Conservation (phyloP, 2,329 filamentous ascomycete species). For the Catunica adiposa region DNA sequence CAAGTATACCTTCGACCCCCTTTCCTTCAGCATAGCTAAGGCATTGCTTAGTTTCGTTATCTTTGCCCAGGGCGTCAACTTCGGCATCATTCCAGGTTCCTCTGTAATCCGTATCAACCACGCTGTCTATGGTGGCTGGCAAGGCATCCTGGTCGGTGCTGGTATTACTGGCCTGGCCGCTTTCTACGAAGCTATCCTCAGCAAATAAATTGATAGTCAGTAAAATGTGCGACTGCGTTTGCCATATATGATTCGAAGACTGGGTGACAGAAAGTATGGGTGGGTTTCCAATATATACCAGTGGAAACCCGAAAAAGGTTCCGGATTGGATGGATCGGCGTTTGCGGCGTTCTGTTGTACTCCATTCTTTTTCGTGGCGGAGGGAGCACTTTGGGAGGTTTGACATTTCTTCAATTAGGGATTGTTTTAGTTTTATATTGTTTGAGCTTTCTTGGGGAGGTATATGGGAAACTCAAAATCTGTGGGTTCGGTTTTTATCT, state of each 20-base stretch:
- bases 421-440: too few species aligned
- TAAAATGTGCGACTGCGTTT: not conserved
- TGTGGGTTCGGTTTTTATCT: too few species aligned
- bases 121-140: conserved; percentile 55
- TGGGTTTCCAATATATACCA: not conserved
- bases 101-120: conserved; percentile 47
- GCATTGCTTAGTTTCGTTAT: conserved; percentile 67
- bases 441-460: too few species aligned
- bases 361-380: not conserved
- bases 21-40: conserved; percentile 83
- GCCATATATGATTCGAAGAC: not conserved
- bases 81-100: conserved; percentile 40
- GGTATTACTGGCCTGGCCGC: conserved; percentile 52
- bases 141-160: conserved; percentile 50
- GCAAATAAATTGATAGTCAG: conserved; percentile 32
- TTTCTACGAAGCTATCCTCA: conserved; percentile 63
- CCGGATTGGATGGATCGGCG: not conserved
- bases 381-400: not conserved
- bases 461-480: too few species aligned
- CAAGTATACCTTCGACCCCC: conserved; percentile 56
- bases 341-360: conserved; percentile 1
- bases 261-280: not conserved
- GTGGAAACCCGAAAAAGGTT: not conserved
- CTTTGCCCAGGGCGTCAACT: conserved; percentile 50
- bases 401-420: not conserved